These are phyloP conservation scores for Diaporthe nobilis DNA, from an alignment of 2,329 filamentous ascomycete species.

Conservation along the genomic window DNA sequence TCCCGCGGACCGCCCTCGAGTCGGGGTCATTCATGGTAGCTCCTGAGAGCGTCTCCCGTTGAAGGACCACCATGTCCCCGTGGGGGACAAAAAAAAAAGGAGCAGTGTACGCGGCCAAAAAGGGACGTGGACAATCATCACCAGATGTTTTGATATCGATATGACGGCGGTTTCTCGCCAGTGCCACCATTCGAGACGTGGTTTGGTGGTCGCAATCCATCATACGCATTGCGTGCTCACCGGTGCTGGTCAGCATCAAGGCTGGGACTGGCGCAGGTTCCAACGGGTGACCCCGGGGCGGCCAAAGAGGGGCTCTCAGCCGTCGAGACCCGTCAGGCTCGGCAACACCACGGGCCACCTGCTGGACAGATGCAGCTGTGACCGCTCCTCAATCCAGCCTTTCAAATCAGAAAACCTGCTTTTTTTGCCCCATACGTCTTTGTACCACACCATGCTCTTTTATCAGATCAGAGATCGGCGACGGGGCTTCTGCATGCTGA, in stretches of 20 bases:
- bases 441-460: background rate
- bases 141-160: slow-evolving; percentile 23
- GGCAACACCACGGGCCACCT: background rate
- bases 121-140: slow-evolving; percentile 23
- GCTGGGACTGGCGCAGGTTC: background rate
- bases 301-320: slow-evolving; percentile 28
- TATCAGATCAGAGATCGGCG: slow-evolving; percentile 10
- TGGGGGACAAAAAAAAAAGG: background rate
- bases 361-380: background rate
- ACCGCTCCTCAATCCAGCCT: background rate
- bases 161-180: background rate
- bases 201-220: slow-evolving; percentile 14
- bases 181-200: slow-evolving; percentile 8
- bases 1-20: background rate
- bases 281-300: slow-evolving; percentile 14
- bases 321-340: slow-evolving; percentile 12
- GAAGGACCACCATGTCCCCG: background rate
- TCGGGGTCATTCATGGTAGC: slow-evolving; percentile 1
- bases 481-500: background rate
- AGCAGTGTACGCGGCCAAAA: slow-evolving; percentile 8
- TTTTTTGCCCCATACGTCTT: background rate
- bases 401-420: slow-evolving; percentile 2
- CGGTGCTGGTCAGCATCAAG: slow-evolving; percentile 9
- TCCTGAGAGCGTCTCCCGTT: background rate
- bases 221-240: slow-evolving; percentile 30